Evolutionary conservation across 2,329 filamentous ascomycete genomes (phyloP).

Genomic region (Sporothrix protearum): DNA sequence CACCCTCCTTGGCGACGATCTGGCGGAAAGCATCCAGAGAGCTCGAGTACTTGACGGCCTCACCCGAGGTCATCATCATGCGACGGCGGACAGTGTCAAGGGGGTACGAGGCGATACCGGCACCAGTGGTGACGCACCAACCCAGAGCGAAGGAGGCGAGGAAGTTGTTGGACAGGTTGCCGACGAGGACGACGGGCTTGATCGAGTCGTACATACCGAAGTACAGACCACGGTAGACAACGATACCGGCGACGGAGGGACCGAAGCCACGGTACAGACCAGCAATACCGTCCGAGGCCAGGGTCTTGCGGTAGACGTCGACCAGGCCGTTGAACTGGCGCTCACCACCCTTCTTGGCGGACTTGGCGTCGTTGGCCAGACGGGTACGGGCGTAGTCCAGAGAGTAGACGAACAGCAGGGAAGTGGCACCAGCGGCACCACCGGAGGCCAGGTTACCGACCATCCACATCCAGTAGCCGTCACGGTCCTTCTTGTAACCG

Average conservation of each 20-base stretch:
- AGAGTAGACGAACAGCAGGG: constrained; percentile 99
- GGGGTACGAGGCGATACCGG: constrained; percentile 99
- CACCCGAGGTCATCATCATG: constrained; percentile 99
- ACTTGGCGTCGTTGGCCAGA: constrained; percentile 99
- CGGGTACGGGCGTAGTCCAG: constrained; percentile 99
- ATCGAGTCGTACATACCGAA: constrained; percentile 99
- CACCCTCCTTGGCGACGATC: constrained; percentile 96
- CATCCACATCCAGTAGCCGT: constrained; percentile 99
- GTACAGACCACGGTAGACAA: constrained; percentile 99
- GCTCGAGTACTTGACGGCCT: constrained; percentile 99
- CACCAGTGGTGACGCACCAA: constrained; percentile 99
- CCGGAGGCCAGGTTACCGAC: constrained; percentile 98
- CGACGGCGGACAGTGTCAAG: constrained; percentile 99
- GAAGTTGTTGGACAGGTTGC: constrained; percentile 95
- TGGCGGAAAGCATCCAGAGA: constrained; percentile 92
- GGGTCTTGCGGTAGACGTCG: constrained; percentile 99
- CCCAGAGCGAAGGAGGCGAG: constrained; percentile 97
- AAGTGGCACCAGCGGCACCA: constrained; percentile 99
- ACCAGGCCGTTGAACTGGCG: constrained; percentile 99
- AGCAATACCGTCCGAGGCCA: constrained; percentile 95
- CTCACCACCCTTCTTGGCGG: constrained; percentile 91
- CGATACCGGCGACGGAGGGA: constrained; percentile 97
- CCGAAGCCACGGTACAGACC: constrained; percentile 99
- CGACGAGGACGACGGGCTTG: constrained; percentile 96
- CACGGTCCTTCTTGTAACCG: constrained; percentile 99